These are phyloP conservation scores for Chimonanthus salicifolius DNA, from an alignment of 164 flowering plant species.

Conservation along the genomic window DNA sequence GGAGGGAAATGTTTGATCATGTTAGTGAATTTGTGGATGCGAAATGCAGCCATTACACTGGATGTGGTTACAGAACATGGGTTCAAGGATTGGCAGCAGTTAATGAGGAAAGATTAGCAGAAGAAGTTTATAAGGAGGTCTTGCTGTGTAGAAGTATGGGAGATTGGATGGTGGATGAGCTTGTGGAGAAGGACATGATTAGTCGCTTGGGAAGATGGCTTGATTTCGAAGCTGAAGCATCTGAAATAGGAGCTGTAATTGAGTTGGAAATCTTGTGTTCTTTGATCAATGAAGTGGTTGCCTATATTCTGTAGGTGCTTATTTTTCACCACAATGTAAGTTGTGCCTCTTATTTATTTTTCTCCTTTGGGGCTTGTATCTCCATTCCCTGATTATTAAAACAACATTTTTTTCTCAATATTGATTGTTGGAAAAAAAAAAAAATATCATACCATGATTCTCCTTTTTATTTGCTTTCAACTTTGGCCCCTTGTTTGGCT, in stretches of 20 bases:
- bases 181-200: conserved; percentile 93
- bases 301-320: conserved; percentile 24
- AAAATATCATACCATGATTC: no score
- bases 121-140: conserved; percentile 69
- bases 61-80: conserved; percentile 59
- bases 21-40: conserved; percentile 63
- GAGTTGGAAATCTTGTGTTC: conserved; percentile 45
- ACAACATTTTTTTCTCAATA: neutral
- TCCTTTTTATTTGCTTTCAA: no score
- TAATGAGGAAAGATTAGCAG: conserved; percentile 54
- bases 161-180: conserved; percentile 82
- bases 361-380: neutral
- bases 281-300: conserved; percentile 67
- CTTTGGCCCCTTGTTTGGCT: no score
- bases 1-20: conserved; percentile 64
- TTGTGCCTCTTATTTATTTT: neutral
- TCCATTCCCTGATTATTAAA: neutral
- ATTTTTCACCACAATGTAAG: conserved; percentile 7
- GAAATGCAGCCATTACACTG: conserved; percentile 43
- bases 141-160: conserved; percentile 55
- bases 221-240: conserved; percentile 61
- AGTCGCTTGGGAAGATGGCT: conserved; percentile 63
- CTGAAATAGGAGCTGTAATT: conserved; percentile 50
- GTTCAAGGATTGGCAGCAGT: conserved; percentile 46
- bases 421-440: neutral